Evolutionary conservation across 2,329 filamentous ascomycete genomes (phyloP).

Genomic region (Ascochyta fabae): DNA sequence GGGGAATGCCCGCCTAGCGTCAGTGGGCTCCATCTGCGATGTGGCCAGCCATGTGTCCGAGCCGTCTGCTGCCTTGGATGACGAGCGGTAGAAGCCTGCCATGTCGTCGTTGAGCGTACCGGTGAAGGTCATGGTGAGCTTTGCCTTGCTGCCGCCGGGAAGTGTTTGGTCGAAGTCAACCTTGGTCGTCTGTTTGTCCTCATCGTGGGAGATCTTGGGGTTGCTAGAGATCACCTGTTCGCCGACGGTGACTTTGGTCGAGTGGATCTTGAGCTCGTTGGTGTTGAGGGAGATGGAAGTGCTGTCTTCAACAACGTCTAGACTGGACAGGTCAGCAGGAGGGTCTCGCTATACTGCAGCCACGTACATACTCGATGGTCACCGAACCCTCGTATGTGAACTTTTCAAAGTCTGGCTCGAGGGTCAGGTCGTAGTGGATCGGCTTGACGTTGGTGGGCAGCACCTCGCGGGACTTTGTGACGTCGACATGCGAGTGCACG

Average conservation of each 20-base stretch:
- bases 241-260: constrained; percentile 69
- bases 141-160: constrained; percentile 76
- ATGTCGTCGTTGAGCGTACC: constrained; percentile 90
- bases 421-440: constrained; percentile 86
- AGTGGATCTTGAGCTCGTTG: constrained; percentile 82
- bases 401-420: constrained; percentile 88
- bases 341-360: not conserved
- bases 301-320: constrained; percentile 85
- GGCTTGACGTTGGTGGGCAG: constrained; percentile 91
- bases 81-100: constrained; percentile 96
- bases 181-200: constrained; percentile 80
- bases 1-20: constrained; percentile 89
- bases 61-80: constrained; percentile 84
- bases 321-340: constrained; percentile 51
- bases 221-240: constrained; percentile 66
- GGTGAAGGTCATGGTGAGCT: constrained; percentile 77
- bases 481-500: constrained; percentile 63
- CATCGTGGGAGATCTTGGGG: constrained; percentile 74
- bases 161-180: constrained; percentile 78
- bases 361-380: constrained; percentile 70
- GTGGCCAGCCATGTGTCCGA: constrained; percentile 83
- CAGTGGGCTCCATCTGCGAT: constrained; percentile 95
- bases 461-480: constrained; percentile 76
- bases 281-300: constrained; percentile 87
- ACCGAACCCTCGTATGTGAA: constrained; percentile 88